Evolutionary conservation across 371 early-diverging fungal species (phyloP).

Genomic region (Mortierella polycephala): DNA sequence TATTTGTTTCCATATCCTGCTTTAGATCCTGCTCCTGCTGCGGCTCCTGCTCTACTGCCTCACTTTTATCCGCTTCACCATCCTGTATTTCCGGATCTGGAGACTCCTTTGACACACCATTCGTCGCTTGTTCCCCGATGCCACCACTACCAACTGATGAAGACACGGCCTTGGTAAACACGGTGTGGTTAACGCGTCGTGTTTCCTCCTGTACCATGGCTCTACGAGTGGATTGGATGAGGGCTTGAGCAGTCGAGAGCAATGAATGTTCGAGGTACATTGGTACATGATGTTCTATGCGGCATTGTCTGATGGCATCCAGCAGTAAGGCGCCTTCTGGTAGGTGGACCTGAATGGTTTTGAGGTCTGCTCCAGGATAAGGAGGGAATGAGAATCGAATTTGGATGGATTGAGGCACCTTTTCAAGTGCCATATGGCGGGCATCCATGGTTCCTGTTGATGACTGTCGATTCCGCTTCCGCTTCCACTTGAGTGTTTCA

Average conservation of each 20-base stretch:
- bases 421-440: conserved; percentile 42
- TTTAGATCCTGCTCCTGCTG: conserved; percentile 3
- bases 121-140: not conserved
- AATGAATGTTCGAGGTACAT: conserved; percentile 59
- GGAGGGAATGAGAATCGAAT: conserved; percentile 44
- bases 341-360: conserved; percentile 36
- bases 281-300: conserved; percentile 57
- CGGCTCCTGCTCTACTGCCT: not conserved
- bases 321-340: conserved; percentile 58
- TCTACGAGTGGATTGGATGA: conserved; percentile 48
- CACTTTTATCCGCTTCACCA: not conserved
- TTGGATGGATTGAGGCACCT: conserved; percentile 39
- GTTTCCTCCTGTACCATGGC: conserved; percentile 21
- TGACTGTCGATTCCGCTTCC: not conserved
- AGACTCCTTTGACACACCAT: not conserved
- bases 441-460: conserved; percentile 31
- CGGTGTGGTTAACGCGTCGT: conserved; percentile 12
- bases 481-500: no score
- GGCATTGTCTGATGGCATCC: conserved; percentile 57
- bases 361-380: conserved; percentile 42
- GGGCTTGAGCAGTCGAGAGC: conserved; percentile 55
- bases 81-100: not conserved
- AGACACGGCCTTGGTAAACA: conserved; percentile 11
- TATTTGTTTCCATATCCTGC: not conserved
- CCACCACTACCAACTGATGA: not conserved